Base-by-base conservation (phyloP, 108 stramenopile species). In the Stephanodiscus minutulus region DNA sequence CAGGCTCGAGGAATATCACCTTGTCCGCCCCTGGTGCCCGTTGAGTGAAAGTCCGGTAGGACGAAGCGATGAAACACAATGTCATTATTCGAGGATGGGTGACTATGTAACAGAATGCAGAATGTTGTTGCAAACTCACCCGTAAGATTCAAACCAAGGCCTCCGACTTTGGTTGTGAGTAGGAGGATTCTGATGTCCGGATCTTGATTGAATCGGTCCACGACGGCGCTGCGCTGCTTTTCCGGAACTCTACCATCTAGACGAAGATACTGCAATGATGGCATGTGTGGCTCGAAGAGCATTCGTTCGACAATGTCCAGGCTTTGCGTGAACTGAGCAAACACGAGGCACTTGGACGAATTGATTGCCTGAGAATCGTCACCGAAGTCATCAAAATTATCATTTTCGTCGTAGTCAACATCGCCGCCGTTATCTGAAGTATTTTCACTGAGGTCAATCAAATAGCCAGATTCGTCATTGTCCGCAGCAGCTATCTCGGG, bases 141-240 rank as follows among this genome's bases (percentile, higher is more conserved):
- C 52, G 91, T 93, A 35, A 96, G 60, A 68, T 91, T 96, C 35
- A 96, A 74, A 13, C 96, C 96, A 22, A 94, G 72, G 0, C 88
- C 88, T 37, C 93, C 96, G 48, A 94, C 86, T 56, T 87, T 75
- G 2, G 96, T 94, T 17, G 93, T 95, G 44, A 94, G 87, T 6
- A 96, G 79, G 48, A 92, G 54, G 37, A 93, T 82, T 50, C 81
- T 83, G 37, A 93, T 77, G 50, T 64, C 70, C 0, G 66, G 63
- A 74, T 94, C 91, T 18, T 50, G 46, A 65, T 96, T 94, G 72
- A 96, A 96, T 0, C 50, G 56, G 9, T 97, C 92, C 5, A 90
- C 89, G 66, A 92, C 82, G 6, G 53, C 31, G 37, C 47, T 61
- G 9, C 94, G 77, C 62, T 91, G 74, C 13, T 74, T 70, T 20